These are phyloP conservation scores for Cucurbita maxima DNA, from an alignment of 306 rosid species.

Conservation along the genomic window DNA sequence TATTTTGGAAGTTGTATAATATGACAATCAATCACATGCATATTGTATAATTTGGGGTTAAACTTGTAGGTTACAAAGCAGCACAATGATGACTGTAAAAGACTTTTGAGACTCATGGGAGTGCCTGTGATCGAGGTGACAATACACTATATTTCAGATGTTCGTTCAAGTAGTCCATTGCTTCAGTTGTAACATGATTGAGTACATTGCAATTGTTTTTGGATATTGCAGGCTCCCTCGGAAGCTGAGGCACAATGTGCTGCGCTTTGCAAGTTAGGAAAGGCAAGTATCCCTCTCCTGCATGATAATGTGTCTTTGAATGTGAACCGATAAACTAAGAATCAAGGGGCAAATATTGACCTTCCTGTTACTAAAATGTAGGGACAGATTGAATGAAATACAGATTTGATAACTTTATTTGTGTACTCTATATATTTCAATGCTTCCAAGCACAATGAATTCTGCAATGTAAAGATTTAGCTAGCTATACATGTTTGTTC, in stretches of 20 bases:
- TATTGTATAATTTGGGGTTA: constrained; percentile 9
- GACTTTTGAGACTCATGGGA: constrained; percentile 86
- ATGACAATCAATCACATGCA: background rate
- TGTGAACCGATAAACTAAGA: background rate
- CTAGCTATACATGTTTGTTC: background rate
- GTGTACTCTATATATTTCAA: background rate
- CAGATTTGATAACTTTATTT: background rate
- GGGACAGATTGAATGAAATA: background rate
- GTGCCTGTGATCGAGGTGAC: constrained; percentile 92
- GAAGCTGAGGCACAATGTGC: constrained; percentile 99
- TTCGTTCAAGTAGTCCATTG: constrained; percentile 4
- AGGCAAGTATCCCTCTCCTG: constrained; percentile 38
- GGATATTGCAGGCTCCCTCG: constrained; percentile 71
- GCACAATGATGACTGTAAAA: constrained; percentile 92
- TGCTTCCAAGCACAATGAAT: background rate
- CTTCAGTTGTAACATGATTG: background rate
- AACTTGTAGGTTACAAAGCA: constrained; percentile 72
- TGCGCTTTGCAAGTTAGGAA: constrained; percentile 79
- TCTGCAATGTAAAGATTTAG: background rate
- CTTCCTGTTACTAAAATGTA: background rate
- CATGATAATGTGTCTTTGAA: background rate
- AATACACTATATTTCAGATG: background rate
- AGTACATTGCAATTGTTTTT: constrained; percentile 6
- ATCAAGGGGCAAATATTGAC: background rate
- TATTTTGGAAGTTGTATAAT: background rate